A percentile compares a stretch with the other conserved stretches of the same genome.
Evolutionary conservation across 306 rosid genomes (phyloP).

Genomic region (Lathyrus tuberosus): DNA sequence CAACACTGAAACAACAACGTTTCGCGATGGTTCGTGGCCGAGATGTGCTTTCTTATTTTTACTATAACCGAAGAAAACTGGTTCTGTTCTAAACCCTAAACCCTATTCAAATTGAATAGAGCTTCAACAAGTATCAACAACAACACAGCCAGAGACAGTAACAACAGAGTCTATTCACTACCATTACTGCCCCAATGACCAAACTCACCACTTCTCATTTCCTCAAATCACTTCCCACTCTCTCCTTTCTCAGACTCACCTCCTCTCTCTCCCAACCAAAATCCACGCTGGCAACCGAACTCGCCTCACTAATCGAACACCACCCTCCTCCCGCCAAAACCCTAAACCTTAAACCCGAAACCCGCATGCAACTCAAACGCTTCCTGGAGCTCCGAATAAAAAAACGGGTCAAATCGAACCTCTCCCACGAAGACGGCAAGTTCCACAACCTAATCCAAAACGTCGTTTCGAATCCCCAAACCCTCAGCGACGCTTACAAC

Average conservation of each 20-base stretch:
- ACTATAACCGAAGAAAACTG: too few species aligned
- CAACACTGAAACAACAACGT: too few species aligned
- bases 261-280: slow-evolving; percentile 32
- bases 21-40: too few species aligned
- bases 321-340: slow-evolving; percentile 36
- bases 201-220: slow-evolving; percentile 30
- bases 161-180: not conserved
- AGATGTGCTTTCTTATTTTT: too few species aligned
- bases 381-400: slow-evolving; percentile 62
- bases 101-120: not conserved
- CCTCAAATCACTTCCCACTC: slow-evolving; percentile 38
- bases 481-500: slow-evolving; percentile 73
- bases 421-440: slow-evolving; percentile 52
- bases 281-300: slow-evolving; percentile 54
- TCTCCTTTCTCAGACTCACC: slow-evolving; percentile 20
- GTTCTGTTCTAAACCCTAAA: too few species aligned
- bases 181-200: too few species aligned
- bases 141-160: not conserved
- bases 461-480: slow-evolving; percentile 68
- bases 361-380: slow-evolving; percentile 70
- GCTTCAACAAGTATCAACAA: not conserved
- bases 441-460: slow-evolving; percentile 59
- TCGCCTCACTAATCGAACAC: slow-evolving; percentile 67
- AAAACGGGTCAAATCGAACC: slow-evolving; percentile 76
- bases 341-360: slow-evolving; percentile 39